These are phyloP conservation scores for Colletotrichum agaves DNA, from an alignment of 2,329 filamentous ascomycete species.

Conservation along the genomic window DNA sequence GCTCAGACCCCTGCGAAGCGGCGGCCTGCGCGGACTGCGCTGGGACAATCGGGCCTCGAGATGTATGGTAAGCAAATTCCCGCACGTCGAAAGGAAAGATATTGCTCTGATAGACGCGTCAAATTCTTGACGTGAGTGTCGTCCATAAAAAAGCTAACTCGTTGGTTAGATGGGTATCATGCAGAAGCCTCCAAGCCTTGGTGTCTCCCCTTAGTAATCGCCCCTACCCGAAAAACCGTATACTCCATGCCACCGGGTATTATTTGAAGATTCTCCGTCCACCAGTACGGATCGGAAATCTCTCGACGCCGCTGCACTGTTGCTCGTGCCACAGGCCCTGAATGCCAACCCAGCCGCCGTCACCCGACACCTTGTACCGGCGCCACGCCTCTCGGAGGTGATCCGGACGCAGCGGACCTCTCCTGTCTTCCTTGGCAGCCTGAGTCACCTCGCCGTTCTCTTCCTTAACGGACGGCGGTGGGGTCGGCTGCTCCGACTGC, in stretches of 20 bases:
- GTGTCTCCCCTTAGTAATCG: neutral
- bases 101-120: constrained; percentile 1
- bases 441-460: constrained; percentile 44
- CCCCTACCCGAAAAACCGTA: neutral
- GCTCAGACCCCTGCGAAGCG: neutral
- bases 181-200: constrained; percentile 6
- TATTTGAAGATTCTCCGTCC: constrained; percentile 64
- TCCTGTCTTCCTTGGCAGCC: constrained; percentile 50
- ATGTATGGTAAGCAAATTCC: neutral
- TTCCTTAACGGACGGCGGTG: constrained; percentile 48
- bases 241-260: constrained; percentile 36
- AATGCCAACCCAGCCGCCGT: constrained; percentile 71
- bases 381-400: constrained; percentile 79
- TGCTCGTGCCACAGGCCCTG: constrained; percentile 71
- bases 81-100: neutral
- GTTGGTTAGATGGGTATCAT: constrained; percentile 34
- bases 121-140: constrained; percentile 4
- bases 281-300: constrained; percentile 66
- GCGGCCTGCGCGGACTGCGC: constrained; percentile 14
- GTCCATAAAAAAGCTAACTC: constrained; percentile 22
- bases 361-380: constrained; percentile 71
- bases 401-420: constrained; percentile 75
- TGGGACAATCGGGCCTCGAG: neutral
- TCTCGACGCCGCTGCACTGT: constrained; percentile 67
- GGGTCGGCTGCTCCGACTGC: constrained; percentile 63